A percentile compares a stretch with the other conserved stretches of the same genome.
phyloP scores from a whole-genome alignment of 371 early-diverging fungal genomes.

The Polyrhizophydium stewartii region DNA sequence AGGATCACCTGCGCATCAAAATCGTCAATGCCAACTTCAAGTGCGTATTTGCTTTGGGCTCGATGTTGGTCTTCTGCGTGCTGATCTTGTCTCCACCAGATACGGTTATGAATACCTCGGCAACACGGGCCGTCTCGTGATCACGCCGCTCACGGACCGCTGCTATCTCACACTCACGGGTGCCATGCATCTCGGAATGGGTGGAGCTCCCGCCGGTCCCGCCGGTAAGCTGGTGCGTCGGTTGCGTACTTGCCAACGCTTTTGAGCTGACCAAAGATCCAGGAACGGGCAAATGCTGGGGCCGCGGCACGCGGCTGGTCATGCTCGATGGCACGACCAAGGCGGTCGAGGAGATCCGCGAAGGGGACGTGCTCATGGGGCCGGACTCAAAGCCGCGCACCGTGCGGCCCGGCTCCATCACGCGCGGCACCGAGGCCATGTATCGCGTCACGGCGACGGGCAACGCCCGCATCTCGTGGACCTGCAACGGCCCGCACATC shows the following conservation, averaged over 20 bases:
- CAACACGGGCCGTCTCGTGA: slow-evolving; percentile 54
- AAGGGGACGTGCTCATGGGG: no score
- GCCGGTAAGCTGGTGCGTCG: slow-evolving; percentile 22
- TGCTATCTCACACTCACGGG: slow-evolving; percentile 53
- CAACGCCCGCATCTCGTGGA: no score
- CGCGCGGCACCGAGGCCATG: no score
- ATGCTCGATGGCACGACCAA: no score
- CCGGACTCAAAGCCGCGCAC: no score
- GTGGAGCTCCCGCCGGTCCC: slow-evolving; percentile 57
- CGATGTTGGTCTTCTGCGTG: background rate
- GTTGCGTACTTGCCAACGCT: background rate
- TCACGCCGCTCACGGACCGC: slow-evolving; percentile 53
- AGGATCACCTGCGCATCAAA: slow-evolving; percentile 47
- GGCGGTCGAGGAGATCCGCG: no score
- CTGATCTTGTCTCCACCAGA: slow-evolving; percentile 1
- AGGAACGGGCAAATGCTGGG: no score
- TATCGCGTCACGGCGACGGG: no score
- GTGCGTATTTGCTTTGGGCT: slow-evolving; percentile 12
- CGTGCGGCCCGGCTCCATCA: no score
- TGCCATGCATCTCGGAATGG: slow-evolving; percentile 59
- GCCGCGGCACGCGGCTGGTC: no score
- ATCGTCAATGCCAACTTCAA: slow-evolving; percentile 56
- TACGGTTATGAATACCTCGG: slow-evolving; percentile 54
- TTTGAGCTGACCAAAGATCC: background rate
- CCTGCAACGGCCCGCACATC: no score